These are phyloP conservation scores for Globisporangium heterothallicum DNA, from an alignment of 352 stramenopile genomes.

Conservation along the genomic window DNA sequence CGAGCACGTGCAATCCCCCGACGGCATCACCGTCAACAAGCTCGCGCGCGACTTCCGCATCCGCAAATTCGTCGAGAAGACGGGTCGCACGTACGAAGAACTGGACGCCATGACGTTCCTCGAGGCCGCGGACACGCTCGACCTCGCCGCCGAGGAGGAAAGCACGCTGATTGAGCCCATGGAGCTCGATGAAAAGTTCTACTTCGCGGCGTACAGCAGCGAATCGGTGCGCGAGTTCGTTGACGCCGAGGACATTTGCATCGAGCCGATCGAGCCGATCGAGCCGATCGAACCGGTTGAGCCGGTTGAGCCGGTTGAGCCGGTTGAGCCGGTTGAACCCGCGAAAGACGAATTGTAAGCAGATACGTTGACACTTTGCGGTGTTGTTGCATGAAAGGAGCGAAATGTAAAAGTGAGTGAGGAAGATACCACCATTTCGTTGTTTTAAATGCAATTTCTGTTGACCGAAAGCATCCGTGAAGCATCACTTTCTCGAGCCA, in stretches of 20 bases:
- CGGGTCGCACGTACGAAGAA: conserved; percentile 26
- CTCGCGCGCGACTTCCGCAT: conserved; percentile 46
- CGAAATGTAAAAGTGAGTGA: too few relatives aligned
- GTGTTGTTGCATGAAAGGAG: too few relatives aligned
- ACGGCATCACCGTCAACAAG: conserved; percentile 29
- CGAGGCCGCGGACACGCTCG: conserved; percentile 28
- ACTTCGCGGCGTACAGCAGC: conserved; percentile 16
- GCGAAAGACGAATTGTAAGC: too few relatives aligned
- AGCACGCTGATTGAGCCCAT: conserved; percentile 27
- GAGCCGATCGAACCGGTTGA: too few relatives aligned
- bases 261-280: conserved; percentile 10
- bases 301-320: too few relatives aligned
- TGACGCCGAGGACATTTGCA: conserved; percentile 14
- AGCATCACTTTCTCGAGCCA: too few relatives aligned
- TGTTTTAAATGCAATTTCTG: too few relatives aligned
- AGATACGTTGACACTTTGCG: too few relatives aligned
- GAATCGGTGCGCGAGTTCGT: conserved; percentile 12
- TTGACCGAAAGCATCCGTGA: too few relatives aligned
- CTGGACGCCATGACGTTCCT: conserved; percentile 39
- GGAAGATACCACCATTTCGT: too few relatives aligned
- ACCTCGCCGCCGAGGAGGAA: conserved; percentile 16
- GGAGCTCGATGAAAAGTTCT: conserved; percentile 18
- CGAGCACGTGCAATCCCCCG: conserved; percentile 16
- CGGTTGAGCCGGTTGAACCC: too few relatives aligned
- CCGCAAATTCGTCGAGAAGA: conserved; percentile 57